Percentiles rank a stretch among this genome's conserved stretches.
phyloP scores from a whole-genome alignment of 305 asterid species.

The Solanum hybrid region DNA sequence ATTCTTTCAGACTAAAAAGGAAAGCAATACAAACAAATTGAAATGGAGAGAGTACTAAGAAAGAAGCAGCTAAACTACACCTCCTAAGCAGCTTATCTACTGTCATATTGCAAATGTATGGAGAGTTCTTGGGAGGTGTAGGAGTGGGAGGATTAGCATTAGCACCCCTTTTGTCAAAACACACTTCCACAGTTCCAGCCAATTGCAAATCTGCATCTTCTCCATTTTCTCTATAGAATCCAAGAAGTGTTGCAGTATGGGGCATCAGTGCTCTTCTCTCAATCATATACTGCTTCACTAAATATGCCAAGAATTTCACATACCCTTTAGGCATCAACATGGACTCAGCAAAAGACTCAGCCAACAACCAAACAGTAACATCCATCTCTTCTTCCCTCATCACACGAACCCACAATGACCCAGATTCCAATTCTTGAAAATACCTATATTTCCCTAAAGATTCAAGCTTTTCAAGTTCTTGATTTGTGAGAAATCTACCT shows the following conservation, averaged over 20 bases:
- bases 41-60: neutral
- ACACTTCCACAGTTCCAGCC: constrained; percentile 87
- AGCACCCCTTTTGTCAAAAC: constrained; percentile 56
- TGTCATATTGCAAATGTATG: constrained; percentile 89
- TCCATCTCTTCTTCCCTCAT: constrained; percentile 85
- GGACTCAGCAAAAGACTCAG: constrained; percentile 84
- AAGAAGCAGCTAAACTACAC: constrained; percentile 18
- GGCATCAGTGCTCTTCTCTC: constrained; percentile 70
- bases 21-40: neutral
- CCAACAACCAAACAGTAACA: constrained; percentile 47
- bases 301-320: constrained; percentile 48
- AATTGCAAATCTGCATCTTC: constrained; percentile 57
- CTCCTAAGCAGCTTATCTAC: constrained; percentile 74
- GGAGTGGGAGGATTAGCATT: constrained; percentile 81
- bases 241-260: constrained; percentile 69
- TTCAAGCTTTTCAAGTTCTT: constrained; percentile 58
- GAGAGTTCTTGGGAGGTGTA: constrained; percentile 61
- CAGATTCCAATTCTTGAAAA: constrained; percentile 63
- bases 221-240: constrained; percentile 44
- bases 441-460: constrained; percentile 45
- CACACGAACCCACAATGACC: constrained; percentile 53
- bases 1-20: neutral
- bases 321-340: constrained; percentile 63
- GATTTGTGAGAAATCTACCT: constrained; percentile 46
- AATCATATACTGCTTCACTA: constrained; percentile 74